These are phyloP conservation scores for Aureobasidium sp. DNA, from an alignment of 2,329 filamentous ascomycete genomes.

Conservation along the genomic window DNA sequence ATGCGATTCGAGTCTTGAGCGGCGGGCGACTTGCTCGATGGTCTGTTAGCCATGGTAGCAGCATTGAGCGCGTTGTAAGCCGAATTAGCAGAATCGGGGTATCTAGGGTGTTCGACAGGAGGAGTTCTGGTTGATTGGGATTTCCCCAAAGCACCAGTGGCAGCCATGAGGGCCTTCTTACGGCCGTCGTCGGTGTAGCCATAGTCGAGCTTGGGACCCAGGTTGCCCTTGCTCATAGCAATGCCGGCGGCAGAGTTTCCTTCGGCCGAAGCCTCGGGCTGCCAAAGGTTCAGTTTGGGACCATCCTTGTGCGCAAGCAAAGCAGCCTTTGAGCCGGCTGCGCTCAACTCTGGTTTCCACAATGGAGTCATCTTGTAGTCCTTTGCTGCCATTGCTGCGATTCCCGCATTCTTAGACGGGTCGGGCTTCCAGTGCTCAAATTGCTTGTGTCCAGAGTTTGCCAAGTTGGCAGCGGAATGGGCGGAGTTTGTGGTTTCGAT, in stretches of 20 bases:
- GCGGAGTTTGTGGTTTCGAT: constrained; percentile 56
- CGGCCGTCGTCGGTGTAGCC: constrained; percentile 46
- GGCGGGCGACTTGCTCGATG: constrained; percentile 20
- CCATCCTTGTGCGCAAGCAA: constrained; percentile 55
- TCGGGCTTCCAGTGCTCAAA: constrained; percentile 61
- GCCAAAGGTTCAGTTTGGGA: constrained; percentile 46
- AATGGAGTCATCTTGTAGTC: constrained; percentile 55
- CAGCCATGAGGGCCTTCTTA: constrained; percentile 64
- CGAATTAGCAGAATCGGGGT: constrained; percentile 55
- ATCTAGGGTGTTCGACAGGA: constrained; percentile 35
- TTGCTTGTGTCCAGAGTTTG: constrained; percentile 62
- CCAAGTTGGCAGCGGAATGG: constrained; percentile 65
- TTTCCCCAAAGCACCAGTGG: constrained; percentile 67
- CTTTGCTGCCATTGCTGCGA: constrained; percentile 52
- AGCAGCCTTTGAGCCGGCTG: constrained; percentile 68
- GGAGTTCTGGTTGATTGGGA: constrained; percentile 58
- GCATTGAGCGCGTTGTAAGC: constrained; percentile 64
- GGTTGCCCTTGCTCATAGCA: constrained; percentile 52
- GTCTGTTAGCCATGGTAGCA: constrained; percentile 59
- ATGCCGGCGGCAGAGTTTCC: constrained; percentile 65
- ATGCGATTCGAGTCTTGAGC: constrained; percentile 21
- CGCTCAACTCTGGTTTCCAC: constrained; percentile 58
- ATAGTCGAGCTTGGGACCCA: constrained; percentile 40
- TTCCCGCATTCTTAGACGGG: constrained; percentile 52
- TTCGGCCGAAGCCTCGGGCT: constrained; percentile 41